Percentiles rank a stretch among this genome's conserved stretches.
Conservation (phyloP, 768 basidiomycete species). For the Boletales sp. region DNA sequence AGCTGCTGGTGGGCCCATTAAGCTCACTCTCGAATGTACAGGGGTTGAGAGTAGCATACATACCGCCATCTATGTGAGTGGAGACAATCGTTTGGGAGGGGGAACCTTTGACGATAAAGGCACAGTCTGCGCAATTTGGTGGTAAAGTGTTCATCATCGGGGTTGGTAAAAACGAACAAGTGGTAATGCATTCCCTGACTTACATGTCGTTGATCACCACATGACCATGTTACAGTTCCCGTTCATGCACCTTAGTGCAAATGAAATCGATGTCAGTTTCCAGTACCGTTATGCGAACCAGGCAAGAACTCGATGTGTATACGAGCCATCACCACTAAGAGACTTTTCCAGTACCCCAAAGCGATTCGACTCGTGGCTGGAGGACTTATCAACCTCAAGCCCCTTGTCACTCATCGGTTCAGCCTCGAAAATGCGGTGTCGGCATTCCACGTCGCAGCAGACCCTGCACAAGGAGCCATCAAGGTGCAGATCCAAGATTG, state of each 20-base stretch:
- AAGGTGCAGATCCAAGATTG: slow-evolving; percentile 65
- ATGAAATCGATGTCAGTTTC: slow-evolving; percentile 66
- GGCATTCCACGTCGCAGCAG: slow-evolving; percentile 77
- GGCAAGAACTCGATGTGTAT: slow-evolving; percentile 20
- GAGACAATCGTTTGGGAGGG: neutral
- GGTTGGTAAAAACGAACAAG: slow-evolving; percentile 61
- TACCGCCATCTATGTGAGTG: slow-evolving; percentile 52
- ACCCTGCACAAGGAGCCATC: slow-evolving; percentile 63
- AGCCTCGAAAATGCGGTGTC: slow-evolving; percentile 65
- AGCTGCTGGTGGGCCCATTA: slow-evolving; percentile 46
- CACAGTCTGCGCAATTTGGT: slow-evolving; percentile 59
- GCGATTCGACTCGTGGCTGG: slow-evolving; percentile 80
- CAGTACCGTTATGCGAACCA: slow-evolving; percentile 70
- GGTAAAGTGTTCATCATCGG: slow-evolving; percentile 70
- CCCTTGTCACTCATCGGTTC: slow-evolving; percentile 78
- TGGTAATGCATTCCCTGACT: slow-evolving; percentile 32
- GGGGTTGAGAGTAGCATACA: slow-evolving; percentile 62
- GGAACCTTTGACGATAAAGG: neutral
- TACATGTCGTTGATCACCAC: neutral
- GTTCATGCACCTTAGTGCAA: slow-evolving; percentile 69
- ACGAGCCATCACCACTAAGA: neutral
- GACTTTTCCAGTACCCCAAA: slow-evolving; percentile 61
- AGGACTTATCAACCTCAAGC: slow-evolving; percentile 66
- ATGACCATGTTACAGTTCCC: slow-evolving; percentile 44
- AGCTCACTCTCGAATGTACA: slow-evolving; percentile 59